Evolutionary conservation across 2,329 filamentous ascomycete species (phyloP).

Genomic region (Fusarium haematococcum): DNA sequence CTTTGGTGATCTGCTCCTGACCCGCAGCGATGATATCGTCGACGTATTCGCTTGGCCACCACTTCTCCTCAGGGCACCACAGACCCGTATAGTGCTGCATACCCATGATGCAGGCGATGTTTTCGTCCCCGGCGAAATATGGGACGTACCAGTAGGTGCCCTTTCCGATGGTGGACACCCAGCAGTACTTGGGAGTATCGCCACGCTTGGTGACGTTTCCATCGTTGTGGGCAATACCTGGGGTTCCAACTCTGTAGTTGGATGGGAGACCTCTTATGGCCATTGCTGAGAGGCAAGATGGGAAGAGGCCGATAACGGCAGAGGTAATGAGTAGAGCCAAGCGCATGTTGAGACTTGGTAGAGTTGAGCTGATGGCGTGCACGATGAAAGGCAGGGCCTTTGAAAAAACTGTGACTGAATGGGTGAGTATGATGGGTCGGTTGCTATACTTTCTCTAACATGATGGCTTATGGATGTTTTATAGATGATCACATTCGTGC

Average conservation of each 20-base stretch:
- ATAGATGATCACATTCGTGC: neutral
- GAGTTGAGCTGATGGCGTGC: neutral
- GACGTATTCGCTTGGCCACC: constrained; percentile 13
- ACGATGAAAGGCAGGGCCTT: neutral
- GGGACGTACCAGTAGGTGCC: constrained; percentile 3
- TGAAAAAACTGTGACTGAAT: neutral
- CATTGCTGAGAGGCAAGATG: constrained; percentile 1
- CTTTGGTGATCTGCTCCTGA: constrained; percentile 13
- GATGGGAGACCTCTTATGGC: neutral
- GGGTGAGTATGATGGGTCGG: neutral
- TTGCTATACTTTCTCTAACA: neutral
- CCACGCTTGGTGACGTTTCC: constrained; percentile 1
- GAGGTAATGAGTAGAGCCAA: neutral
- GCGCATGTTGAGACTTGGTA: neutral
- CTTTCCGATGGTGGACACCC: neutral
- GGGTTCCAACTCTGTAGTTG: neutral
- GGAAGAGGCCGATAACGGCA: neutral
- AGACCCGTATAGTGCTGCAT: neutral
- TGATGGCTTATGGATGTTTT: neutral
- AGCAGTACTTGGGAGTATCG: neutral
- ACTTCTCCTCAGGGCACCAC: neutral
- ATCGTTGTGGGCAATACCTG: neutral
- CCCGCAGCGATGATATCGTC: constrained; percentile 9
- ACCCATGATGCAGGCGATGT: neutral
- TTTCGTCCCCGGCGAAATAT: neutral